Evolutionary conservation across 495 filamentous ascomycete genomes (phyloP).

Genomic region (Penicillium dipodomyicola): DNA sequence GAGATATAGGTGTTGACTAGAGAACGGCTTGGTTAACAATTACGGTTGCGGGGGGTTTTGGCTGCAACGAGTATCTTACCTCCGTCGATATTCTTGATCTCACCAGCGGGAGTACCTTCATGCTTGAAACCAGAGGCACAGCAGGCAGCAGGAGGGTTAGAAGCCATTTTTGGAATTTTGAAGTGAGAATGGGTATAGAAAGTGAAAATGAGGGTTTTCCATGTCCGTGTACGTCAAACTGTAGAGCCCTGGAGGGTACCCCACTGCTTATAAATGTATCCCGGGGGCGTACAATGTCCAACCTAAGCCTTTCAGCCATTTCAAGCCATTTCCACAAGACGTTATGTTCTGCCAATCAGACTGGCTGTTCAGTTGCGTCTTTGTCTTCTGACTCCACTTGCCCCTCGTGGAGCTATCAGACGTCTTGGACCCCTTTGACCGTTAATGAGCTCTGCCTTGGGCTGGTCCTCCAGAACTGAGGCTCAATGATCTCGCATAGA

Average conservation of each 20-base stretch:
- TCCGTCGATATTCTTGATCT: slow-evolving; percentile 41
- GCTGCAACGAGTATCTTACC: slow-evolving; percentile 24
- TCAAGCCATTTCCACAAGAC: not conserved
- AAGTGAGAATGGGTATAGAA: not conserved
- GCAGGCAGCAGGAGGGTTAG: slow-evolving; percentile 55
- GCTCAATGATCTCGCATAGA: too few relatives aligned
- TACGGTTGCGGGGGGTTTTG: slow-evolving; percentile 17
- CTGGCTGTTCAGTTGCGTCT: not conserved
- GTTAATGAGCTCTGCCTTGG: not conserved
- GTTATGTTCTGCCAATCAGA: not conserved
- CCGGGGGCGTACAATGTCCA: not conserved
- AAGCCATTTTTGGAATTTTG: slow-evolving; percentile 47
- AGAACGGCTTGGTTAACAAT: not conserved
- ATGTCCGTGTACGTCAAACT: not conserved
- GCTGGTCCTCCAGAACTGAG: too few relatives aligned
- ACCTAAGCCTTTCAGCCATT: not conserved
- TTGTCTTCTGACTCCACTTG: slow-evolving; percentile 3
- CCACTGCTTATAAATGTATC: not conserved
- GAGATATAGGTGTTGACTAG: slow-evolving; percentile 44
- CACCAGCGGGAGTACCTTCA: slow-evolving; percentile 43
- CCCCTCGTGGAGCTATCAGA: not conserved
- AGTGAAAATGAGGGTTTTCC: not conserved
- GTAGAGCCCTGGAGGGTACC: not conserved
- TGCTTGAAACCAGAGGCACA: slow-evolving; percentile 56
- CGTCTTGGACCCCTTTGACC: not conserved